A percentile compares a stretch with the other conserved stretches of the same genome.
phyloP scores from a whole-genome alignment of 768 basidiomycete genomes.

The Tulasnella sp. region DNA sequence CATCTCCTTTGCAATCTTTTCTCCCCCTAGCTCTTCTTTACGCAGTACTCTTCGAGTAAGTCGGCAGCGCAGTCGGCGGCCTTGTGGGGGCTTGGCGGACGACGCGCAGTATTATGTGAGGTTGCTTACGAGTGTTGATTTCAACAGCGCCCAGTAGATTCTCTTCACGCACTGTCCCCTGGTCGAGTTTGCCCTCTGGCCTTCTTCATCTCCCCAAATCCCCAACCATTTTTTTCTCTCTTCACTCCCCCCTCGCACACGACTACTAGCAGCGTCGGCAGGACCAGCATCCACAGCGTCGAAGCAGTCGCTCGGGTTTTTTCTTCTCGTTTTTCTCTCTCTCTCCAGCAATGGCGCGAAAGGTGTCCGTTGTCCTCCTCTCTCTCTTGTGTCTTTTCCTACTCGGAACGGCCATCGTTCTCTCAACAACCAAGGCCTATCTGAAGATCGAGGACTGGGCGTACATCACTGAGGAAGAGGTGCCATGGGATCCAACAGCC shows the following conservation, averaged over 20 bases:
- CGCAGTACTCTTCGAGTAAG: not conserved
- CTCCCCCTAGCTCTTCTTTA: not conserved
- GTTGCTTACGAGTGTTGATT: not conserved
- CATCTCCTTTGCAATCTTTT: not conserved
- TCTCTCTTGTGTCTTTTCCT: slow-evolving; percentile 66
- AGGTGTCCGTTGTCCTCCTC: slow-evolving; percentile 42
- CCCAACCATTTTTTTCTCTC: slow-evolving; percentile 15
- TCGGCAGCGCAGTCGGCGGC: not conserved
- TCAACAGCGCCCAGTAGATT: not conserved
- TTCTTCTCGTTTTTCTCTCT: slow-evolving; percentile 19
- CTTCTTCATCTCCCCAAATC: slow-evolving; percentile 15
- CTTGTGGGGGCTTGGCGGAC: not conserved
- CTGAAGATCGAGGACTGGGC: slow-evolving; percentile 71
- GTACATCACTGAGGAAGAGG: slow-evolving; percentile 71
- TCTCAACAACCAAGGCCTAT: slow-evolving; percentile 86
- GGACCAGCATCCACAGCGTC: not conserved
- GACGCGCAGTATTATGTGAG: not conserved
- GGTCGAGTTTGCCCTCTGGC: slow-evolving; percentile 4
- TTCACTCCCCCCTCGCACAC: slow-evolving; percentile 23
- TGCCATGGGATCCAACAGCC: slow-evolving; percentile 36
- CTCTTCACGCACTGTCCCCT: slow-evolving; percentile 10
- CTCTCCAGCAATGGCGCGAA: slow-evolving; percentile 36
- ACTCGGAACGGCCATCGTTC: slow-evolving; percentile 79
- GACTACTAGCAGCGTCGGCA: slow-evolving; percentile 10
- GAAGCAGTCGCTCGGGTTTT: not conserved